Conservation (phyloP, 257 asterid species). For the Forsythia viridissima region DNA sequence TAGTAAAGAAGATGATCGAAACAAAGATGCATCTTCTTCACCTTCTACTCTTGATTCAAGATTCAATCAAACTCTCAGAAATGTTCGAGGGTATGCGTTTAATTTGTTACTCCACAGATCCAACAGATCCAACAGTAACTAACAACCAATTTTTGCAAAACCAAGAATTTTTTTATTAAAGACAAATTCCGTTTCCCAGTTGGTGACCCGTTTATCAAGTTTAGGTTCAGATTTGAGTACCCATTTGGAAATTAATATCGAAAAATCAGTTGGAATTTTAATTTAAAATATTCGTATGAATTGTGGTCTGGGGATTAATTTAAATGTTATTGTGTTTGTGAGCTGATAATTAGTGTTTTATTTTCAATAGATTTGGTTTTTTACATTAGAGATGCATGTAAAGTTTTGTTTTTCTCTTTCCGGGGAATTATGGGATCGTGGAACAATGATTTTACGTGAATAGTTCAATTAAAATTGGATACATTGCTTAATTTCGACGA, state of each 20-base stretch:
- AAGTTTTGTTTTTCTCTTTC: neutral
- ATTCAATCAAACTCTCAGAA: conserved; percentile 89
- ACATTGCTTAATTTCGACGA: neutral
- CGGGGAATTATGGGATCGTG: neutral
- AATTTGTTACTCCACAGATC: conserved; percentile 34
- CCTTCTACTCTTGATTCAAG: conserved; percentile 77
- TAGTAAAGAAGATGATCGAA: conserved; percentile 49
- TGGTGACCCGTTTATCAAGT: neutral
- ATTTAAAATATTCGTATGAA: neutral
- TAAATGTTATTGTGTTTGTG: neutral
- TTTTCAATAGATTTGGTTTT: neutral
- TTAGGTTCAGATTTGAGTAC: conserved; percentile 27
- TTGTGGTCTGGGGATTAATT: neutral
- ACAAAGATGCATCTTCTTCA: conserved; percentile 47
- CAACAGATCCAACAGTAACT: conserved; percentile 30
- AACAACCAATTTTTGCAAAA: neutral
- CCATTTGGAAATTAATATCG: conserved; percentile 1
- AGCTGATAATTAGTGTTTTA: conserved; percentile 12
- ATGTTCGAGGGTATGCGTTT: conserved; percentile 82
- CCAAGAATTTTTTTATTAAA: neutral
- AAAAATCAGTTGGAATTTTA: neutral
- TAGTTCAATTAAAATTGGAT: conserved; percentile 14
- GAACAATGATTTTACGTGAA: neutral
- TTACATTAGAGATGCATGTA: neutral
- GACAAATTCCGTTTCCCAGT: conserved; percentile 11